A percentile compares a stretch with the other conserved stretches of the same genome.
phyloP scores from a whole-genome alignment of 345 rosid genomes.

The Boechera divaricarpa region DNA sequence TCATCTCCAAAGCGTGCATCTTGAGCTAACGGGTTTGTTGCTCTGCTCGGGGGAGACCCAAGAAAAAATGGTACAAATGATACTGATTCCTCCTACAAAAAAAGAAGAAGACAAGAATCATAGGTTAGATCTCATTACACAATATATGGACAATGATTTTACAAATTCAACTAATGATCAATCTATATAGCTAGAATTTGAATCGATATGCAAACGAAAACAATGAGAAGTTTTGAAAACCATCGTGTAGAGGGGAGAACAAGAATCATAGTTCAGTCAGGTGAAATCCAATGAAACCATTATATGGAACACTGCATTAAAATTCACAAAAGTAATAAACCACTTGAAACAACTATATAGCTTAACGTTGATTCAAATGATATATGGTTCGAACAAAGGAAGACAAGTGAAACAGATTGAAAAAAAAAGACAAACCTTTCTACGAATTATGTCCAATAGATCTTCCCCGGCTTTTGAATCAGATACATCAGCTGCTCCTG shows the following conservation, averaged over 20 bases:
- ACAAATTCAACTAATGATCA: neutral
- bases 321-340: neutral
- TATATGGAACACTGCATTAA: neutral
- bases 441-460: slow-evolving; percentile 65
- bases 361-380: neutral
- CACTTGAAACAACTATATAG: neutral
- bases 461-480: slow-evolving; percentile 68
- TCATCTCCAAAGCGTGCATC: slow-evolving; percentile 67
- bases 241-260: neutral
- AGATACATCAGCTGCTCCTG: slow-evolving; percentile 49
- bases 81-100: slow-evolving; percentile 52
- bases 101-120: slow-evolving; percentile 8
- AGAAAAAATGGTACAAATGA: slow-evolving; percentile 58
- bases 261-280: neutral
- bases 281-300: slow-evolving; percentile 9
- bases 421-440: slow-evolving; percentile 51
- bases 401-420: neutral
- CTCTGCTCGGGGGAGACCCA: slow-evolving; percentile 79
- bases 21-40: slow-evolving; percentile 69
- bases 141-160: neutral
- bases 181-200: neutral
- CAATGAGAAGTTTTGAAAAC: neutral
- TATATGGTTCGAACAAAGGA: slow-evolving; percentile 1
- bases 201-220: neutral
- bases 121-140: neutral